Base-by-base conservation (phyloP, 2,329 filamentous ascomycete species). In the Pyrenophora tritici-repentis region DNA sequence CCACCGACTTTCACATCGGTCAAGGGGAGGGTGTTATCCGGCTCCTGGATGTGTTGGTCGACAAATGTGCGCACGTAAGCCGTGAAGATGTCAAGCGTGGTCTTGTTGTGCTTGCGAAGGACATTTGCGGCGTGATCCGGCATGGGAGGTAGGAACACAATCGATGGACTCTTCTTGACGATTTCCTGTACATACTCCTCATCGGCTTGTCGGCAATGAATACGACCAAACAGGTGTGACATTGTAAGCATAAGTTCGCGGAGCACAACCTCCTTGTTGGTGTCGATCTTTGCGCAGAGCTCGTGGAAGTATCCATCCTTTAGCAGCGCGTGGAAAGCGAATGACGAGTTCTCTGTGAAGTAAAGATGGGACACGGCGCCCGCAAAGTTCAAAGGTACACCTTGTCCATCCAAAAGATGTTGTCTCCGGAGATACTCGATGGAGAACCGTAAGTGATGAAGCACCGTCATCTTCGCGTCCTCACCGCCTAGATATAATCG, bases 371-470 rank as follows among this genome's bases (percentile, higher is more conserved):
- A 83, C 0, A 91, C 81, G 3, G 85, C 78, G 0, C 85, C 84
- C 0, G 89, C 83, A 65, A 92, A 90, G 66, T 92, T 89, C 10
- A 91, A 73, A 0, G 89, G 88, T 1, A 71, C 75, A 38, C 89
- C 89, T 1, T 74, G 67, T 0, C 75, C 69, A 3, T 83, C 84
- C 7, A 93, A 76, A 0, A 93, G 80, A 36, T 83, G 77, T 59
- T 91, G 86, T 31, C 86, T 79, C 16, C 88, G 81, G 1, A 93
- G 78, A 61, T 91, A 93, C 58, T 93, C 89, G 37, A 93, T 88
- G 0, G 88, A 91, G 70, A 93, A 93, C 3, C 89, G 83, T 6
- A 93, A 72, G 64, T 92, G 88, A 66, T 93, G 89, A 43, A 88
- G 80, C 1, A 91, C 84, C 1, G 88, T 83, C 67, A 86, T 83